These are phyloP conservation scores for Gyrodon lividus DNA, from an alignment of 768 basidiomycete genomes.

Conservation along the genomic window DNA sequence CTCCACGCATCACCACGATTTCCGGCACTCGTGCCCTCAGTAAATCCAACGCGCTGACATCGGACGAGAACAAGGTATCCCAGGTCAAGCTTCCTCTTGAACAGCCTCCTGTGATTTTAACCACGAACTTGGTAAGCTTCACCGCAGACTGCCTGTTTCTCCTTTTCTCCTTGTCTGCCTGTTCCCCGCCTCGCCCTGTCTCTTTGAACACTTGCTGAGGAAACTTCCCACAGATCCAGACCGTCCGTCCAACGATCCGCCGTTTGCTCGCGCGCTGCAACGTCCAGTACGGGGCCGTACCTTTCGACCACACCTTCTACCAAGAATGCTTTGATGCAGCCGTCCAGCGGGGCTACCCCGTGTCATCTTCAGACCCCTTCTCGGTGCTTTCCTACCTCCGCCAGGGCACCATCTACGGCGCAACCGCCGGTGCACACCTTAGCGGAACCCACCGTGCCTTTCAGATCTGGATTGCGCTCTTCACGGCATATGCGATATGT, in stretches of 20 bases:
- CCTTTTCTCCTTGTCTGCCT: too few relatives aligned
- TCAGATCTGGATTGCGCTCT: constrained; percentile 33
- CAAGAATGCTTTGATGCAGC: constrained; percentile 25
- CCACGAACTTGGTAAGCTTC: too few relatives aligned
- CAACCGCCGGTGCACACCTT: constrained; percentile 32
- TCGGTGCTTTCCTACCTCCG: constrained; percentile 32
- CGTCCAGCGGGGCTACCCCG: constrained; percentile 22
- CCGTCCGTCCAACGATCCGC: constrained; percentile 11
- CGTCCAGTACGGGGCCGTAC: constrained; percentile 10
- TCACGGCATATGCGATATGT: constrained; percentile 35
- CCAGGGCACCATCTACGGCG: constrained; percentile 29
- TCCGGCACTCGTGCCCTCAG: too few relatives aligned
- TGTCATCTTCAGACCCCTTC: constrained; percentile 16
- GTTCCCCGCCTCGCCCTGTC: too few relatives aligned
- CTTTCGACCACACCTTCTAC: constrained; percentile 17
- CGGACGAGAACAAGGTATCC: too few relatives aligned
- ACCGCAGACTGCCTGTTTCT: too few relatives aligned
- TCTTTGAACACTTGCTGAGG: too few relatives aligned
- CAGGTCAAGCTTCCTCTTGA: too few relatives aligned
- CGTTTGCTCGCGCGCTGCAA: constrained; percentile 17
- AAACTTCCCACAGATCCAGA: constrained; percentile 5
- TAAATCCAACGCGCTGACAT: too few relatives aligned
- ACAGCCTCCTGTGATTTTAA: too few relatives aligned
- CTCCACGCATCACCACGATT: too few relatives aligned
- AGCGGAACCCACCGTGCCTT: constrained; percentile 11